phyloP scores from a whole-genome alignment of 768 basidiomycete species.

The Suillus americanus region DNA sequence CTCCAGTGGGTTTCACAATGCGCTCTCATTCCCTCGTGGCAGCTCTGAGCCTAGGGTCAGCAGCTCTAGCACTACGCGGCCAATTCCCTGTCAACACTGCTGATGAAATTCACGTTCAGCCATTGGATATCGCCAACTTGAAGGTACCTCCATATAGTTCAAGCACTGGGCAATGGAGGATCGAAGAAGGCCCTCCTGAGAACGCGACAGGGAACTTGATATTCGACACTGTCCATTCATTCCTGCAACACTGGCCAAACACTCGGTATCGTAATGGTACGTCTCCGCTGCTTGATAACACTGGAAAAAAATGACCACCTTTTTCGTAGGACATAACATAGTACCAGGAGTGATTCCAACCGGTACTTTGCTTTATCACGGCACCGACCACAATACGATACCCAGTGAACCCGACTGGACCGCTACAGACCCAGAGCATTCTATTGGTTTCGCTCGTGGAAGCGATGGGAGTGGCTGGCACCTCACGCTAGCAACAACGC shows the following conservation, averaged over 20 bases:
- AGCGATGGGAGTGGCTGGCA: conserved; percentile 26
- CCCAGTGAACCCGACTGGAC: conserved; percentile 34
- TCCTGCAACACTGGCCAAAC: conserved; percentile 41
- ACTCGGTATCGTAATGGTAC: conserved; percentile 36
- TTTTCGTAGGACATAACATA: conserved; percentile 25
- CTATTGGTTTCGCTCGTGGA: conserved; percentile 33
- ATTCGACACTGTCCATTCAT: conserved; percentile 34
- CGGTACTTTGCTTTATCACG: conserved; percentile 40
- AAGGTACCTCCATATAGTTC: not conserved
- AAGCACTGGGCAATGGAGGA: conserved; percentile 14
- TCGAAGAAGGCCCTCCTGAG: conserved; percentile 19
- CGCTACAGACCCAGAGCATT: conserved; percentile 37
- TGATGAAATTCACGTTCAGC: not conserved
- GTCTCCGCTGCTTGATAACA: not conserved
- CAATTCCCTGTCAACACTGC: not conserved
- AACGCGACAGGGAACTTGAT: conserved; percentile 33
- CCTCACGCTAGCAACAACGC: conserved; percentile 27
- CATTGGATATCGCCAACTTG: not conserved
- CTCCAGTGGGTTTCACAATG: not conserved
- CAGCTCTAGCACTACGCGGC: not conserved
- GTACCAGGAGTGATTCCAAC: conserved; percentile 34
- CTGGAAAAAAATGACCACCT: not conserved
- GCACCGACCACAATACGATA: conserved; percentile 14
- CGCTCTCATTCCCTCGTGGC: not conserved
- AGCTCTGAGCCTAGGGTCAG: not conserved